phyloP scores from a whole-genome alignment of 495 filamentous ascomycete genomes.

The Talaromyces ruber region DNA sequence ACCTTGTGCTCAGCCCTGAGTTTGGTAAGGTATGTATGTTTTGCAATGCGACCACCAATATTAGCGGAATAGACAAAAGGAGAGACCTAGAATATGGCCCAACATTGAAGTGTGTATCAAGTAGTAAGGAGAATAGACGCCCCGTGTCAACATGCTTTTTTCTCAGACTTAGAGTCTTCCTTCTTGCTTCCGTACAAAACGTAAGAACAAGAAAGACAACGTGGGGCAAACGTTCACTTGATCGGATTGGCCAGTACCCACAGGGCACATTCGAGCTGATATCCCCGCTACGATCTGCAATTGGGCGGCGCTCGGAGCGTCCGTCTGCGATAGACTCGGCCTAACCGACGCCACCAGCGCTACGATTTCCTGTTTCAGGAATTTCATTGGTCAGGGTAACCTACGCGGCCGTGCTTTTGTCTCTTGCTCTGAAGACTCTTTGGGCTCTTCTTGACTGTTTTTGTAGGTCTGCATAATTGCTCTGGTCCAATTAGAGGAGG shows the following conservation, averaged over 20 bases:
- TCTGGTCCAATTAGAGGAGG: neutral
- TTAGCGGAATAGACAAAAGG: neutral
- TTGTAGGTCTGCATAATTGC: neutral
- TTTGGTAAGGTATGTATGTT: neutral
- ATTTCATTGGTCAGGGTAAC: neutral
- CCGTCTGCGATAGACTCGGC: neutral
- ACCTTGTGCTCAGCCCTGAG: neutral
- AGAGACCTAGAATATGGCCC: neutral
- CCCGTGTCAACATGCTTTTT: neutral
- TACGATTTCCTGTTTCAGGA: neutral
- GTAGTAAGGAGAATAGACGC: neutral
- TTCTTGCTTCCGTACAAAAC: neutral
- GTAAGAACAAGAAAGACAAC: neutral
- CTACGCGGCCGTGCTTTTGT: neutral
- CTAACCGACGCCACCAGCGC: slow-evolving; percentile 5
- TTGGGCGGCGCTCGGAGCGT: slow-evolving; percentile 6
- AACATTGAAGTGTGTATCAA: neutral
- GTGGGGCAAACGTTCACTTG: neutral
- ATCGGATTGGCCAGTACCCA: neutral
- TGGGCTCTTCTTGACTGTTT: neutral
- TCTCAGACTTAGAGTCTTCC: neutral
- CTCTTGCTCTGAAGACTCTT: neutral
- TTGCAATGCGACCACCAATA: neutral
- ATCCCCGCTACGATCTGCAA: slow-evolving; percentile 4
- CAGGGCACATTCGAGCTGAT: slow-evolving; percentile 7